A percentile compares a stretch with the other conserved stretches of the same genome.
Conservation (phyloP, 148 eudicot genomes). For the Euryodendron excelsum region DNA sequence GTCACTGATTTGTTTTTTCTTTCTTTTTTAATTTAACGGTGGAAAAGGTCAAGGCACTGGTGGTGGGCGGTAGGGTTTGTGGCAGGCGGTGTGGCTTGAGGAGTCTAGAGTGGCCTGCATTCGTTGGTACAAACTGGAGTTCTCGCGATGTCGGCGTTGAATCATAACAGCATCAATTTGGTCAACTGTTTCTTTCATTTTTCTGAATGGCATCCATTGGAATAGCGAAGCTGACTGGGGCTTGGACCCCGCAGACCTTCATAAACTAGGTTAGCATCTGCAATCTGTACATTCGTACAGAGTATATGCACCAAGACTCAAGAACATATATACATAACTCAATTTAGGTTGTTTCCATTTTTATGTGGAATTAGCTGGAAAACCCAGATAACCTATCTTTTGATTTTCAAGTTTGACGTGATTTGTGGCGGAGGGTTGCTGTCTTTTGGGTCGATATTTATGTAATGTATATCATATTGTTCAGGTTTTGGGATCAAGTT, state of each 20-base stretch:
- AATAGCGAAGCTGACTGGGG: conserved; percentile 30
- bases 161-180: conserved; percentile 29
- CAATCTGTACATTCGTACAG: not conserved
- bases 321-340: not conserved
- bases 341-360: not conserved
- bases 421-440: not conserved
- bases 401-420: conserved; percentile 3
- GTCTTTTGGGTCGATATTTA: conserved; percentile 1
- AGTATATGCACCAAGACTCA: not conserved
- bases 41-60: conserved; percentile 8
- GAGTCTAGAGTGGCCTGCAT: conserved; percentile 1
- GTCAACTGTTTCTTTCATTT: conserved; percentile 48
- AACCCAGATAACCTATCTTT: not conserved
- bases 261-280: conserved; percentile 15
- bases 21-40: not conserved
- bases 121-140: conserved; percentile 16
- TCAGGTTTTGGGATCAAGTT: conserved; percentile 27
- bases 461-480: conserved; percentile 5
- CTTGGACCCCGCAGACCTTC: conserved; percentile 12
- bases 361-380: not conserved
- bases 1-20: not conserved
- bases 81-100: too few species aligned
- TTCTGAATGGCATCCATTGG: conserved; percentile 67
- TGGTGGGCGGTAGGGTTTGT: not conserved
- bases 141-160: conserved; percentile 42